These are phyloP conservation scores for Erodium maritimum DNA, from an alignment of 345 rosid genomes.

Conservation along the genomic window DNA sequence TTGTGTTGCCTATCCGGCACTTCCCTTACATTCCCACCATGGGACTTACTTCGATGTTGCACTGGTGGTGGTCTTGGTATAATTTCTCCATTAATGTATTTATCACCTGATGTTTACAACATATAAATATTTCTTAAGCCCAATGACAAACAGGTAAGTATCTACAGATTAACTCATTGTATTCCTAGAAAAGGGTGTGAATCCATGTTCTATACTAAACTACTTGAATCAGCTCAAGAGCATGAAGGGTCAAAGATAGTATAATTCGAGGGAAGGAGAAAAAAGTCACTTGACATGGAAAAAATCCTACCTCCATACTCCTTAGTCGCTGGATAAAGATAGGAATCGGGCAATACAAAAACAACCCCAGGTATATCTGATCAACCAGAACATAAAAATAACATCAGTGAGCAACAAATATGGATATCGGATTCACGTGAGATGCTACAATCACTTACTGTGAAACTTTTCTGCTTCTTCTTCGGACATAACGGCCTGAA, in stretches of 20 bases:
- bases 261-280: no score
- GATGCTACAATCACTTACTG: constrained; percentile 21
- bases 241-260: neutral
- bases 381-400: neutral
- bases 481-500: constrained; percentile 88
- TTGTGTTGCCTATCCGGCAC: constrained; percentile 33
- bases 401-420: neutral
- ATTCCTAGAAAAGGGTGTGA: neutral
- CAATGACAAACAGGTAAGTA: neutral
- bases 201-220: neutral
- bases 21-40: constrained; percentile 29
- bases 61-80: constrained; percentile 75
- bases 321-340: constrained; percentile 78
- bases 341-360: constrained; percentile 82
- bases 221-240: neutral
- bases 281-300: no score
- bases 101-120: constrained; percentile 48
- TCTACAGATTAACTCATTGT: neutral
- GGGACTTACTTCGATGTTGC: constrained; percentile 28
- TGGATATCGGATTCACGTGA: neutral
- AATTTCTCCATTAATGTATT: constrained; percentile 72
- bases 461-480: constrained; percentile 67
- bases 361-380: constrained; percentile 78
- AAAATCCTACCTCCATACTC: constrained; percentile 71
- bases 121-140: constrained; percentile 2